phyloP scores from a whole-genome alignment of 2,329 filamentous ascomycete genomes.

The Cercospora sesami region DNA sequence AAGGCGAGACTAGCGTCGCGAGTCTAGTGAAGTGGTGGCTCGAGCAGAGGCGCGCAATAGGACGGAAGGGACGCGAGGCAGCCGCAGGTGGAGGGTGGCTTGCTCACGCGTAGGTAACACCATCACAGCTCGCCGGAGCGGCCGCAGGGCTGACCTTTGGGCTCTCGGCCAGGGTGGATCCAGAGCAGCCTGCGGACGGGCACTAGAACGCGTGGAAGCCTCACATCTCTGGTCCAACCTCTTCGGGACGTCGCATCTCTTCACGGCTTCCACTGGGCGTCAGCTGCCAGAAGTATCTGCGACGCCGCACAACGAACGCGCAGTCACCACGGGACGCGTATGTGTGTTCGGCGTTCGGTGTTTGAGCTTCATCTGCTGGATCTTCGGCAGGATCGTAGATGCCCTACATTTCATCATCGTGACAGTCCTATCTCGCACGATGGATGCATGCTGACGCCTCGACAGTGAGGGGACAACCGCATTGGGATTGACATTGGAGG shows the following conservation, averaged over 20 bases:
- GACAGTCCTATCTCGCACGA: not conserved
- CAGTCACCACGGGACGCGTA: not conserved
- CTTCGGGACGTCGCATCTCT: not conserved
- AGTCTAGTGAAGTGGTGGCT: not conserved
- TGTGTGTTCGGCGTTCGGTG: not conserved
- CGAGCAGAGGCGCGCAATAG: not conserved
- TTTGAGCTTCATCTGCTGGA: not conserved
- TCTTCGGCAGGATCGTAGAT: not conserved
- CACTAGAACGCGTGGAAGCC: conserved; percentile 1
- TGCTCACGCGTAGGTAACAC: conserved; percentile 1
- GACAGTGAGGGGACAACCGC: not conserved
- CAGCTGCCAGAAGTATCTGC: not conserved
- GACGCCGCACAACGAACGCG: not conserved
- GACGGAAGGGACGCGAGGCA: not conserved
- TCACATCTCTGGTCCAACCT: not conserved
- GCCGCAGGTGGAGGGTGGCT: conserved; percentile 9
- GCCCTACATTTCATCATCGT: not conserved
- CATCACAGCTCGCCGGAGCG: not conserved
- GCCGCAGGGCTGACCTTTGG: conserved; percentile 8
- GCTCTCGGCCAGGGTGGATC: not conserved
- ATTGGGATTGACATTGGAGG: not conserved
- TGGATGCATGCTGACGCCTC: conserved; percentile 1
- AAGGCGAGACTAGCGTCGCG: conserved; percentile 5
- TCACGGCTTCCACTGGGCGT: not conserved
- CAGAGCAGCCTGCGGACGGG: not conserved